Base-by-base conservation (phyloP, 371 early-diverging fungal genomes). In the Mortierella sp. region DNA sequence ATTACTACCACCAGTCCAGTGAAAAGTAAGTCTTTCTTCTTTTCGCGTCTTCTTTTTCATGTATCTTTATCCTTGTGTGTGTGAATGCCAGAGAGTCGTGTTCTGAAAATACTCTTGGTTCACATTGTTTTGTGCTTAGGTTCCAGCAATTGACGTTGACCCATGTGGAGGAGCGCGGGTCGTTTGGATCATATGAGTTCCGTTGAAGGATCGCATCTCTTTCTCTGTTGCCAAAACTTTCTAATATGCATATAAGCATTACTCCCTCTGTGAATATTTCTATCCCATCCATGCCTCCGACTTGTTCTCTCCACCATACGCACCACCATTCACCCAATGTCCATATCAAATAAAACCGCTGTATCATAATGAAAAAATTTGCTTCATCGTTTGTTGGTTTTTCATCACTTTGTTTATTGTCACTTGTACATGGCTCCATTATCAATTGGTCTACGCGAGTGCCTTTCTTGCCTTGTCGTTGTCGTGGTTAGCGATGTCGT, bases 1-100 rank as follows among this genome's bases (percentile, higher is more conserved):
- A 92, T 83, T 98, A 98, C 85, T 97, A 87, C 79, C 95, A 94
- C 73, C 88, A 91, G 61, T 91, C 93, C 80, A 91, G 93, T 6
- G 96, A 97, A 84, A 89, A 92, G 89, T 93, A 91, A 80, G 85
- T 41, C 19, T 10, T 55, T 2, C 14, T 5, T 45, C 7, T 40
- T 24, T 7, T 6, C 41, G 40, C 41, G 29, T n/a, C 40, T 66
- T 52, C 47, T 19, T 63, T 39, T 53, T 44, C 29, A 24, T 43
- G 29, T 70, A 26, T 29, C 37, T 61, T 61, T n/a, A 6, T 45
- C 22, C 13, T 45, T 45, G 47, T 45, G 16, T 4, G 14, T 1
- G 55, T 55, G 31, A 16, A 24, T 31, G 5, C 14, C 24, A 55
- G 45, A 8, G 11, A 7, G n/a, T 43, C 24, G 53, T n/a, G 31